Base-by-base conservation (phyloP, 1,284 basidiomycete species). In the Trametes polyzona region DNA sequence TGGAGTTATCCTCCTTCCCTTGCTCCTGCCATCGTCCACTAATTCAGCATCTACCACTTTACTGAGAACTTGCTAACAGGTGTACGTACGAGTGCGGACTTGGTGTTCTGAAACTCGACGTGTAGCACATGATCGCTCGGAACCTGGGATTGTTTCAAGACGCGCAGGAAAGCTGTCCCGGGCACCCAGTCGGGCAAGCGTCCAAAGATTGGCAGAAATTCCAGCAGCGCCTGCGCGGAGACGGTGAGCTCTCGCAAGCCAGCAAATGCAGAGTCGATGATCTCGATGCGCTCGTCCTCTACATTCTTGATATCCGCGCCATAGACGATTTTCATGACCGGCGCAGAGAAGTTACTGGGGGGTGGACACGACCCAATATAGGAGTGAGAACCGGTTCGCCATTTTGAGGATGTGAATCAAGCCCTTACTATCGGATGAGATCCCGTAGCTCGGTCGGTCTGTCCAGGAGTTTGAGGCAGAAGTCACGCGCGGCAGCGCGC, bases 131-230 rank as follows among this genome's bases (percentile, higher is more conserved):
- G 32, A n/a, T 51, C 24, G 19, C 37, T 44, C 26, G 46, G 29
- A 7, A 36, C 48, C 23, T 60, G 53, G 53, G 64, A 66, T 56
- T 68, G 66, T 23, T 62, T 73, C 67, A 49, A 19, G 32, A 43
- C 43, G 21, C 35, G 40, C 48, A 63, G 48, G 39, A 67, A 66
- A 12, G 58, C 63, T 4, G 65, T 55, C 0, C 68, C 69, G 1
- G 69, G 70, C 6, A 67, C 32, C 69, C 68, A 72, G 3, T 19
- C 39, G 0, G 69, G 69, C 0, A 70, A 46, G 30, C 63, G 29
- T 27, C 52, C 39, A 14, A 69, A 23, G 27, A 61, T 47, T 0
- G 69, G 67, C 4, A 69, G 11, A 29, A 47, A 58, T 9, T 66
- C 61, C 17, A 67, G 49, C 51, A 59, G 41, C 19, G 55, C 65